Percentiles rank a stretch among this genome's conserved stretches.
These are phyloP conservation scores for Spiromyces aspiralis DNA, from an alignment of 371 early-diverging fungal species.

Conservation along the genomic window DNA sequence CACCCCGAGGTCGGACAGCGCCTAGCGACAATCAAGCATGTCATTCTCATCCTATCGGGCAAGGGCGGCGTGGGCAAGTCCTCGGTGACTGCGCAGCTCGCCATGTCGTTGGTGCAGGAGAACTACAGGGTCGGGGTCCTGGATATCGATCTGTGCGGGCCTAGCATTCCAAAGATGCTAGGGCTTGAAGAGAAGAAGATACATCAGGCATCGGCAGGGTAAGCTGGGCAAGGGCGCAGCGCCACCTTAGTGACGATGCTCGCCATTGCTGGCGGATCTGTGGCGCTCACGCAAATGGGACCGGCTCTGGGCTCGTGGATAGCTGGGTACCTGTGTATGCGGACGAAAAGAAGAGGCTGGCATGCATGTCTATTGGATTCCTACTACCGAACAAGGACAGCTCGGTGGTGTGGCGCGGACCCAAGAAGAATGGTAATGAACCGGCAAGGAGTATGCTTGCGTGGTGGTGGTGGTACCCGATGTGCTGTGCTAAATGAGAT, in stretches of 20 bases:
- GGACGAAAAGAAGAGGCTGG: conserved; percentile 66
- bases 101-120: conserved; percentile 47
- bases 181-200: conserved; percentile 45
- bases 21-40: conserved; percentile 17
- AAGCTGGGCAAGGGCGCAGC: conserved; percentile 43
- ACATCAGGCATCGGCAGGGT: conserved; percentile 26
- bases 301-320: too few relatives aligned
- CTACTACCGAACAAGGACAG: conserved; percentile 70
- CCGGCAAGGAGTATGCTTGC: too few relatives aligned
- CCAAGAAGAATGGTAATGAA: conserved; percentile 66
- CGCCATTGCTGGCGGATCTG: too few relatives aligned
- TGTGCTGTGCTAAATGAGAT: neutral
- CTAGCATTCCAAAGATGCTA: conserved; percentile 87
- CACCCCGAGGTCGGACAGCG: neutral
- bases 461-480: too few relatives aligned
- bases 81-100: conserved; percentile 69
- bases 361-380: conserved; percentile 93
- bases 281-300: too few relatives aligned
- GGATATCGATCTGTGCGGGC: conserved; percentile 98
- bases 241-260: too few relatives aligned
- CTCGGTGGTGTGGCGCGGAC: conserved; percentile 98
- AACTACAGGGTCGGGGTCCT: conserved; percentile 67
- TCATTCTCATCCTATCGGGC: conserved; percentile 84
- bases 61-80: conserved; percentile 99
- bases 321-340: conserved; percentile 86